Conservation (phyloP, 2,329 filamentous ascomycete species). For the Zymoseptoria crescenta region DNA sequence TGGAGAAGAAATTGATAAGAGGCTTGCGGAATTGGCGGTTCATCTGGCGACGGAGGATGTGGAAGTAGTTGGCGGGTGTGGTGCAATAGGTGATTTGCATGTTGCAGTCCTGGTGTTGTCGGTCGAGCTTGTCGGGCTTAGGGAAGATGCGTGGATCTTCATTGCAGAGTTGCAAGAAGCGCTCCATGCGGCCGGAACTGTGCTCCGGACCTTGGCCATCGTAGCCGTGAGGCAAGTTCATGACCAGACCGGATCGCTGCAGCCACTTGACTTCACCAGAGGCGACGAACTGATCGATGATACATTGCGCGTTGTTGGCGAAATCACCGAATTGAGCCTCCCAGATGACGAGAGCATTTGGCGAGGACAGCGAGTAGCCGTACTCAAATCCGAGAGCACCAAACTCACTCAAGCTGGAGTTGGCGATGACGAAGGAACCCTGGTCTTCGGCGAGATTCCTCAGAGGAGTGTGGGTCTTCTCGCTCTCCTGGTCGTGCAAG, state of each 20-base stretch:
- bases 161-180: slow-evolving; percentile 94
- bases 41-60: slow-evolving; percentile 93
- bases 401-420: slow-evolving; percentile 77
- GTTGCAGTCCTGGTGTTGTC: slow-evolving; percentile 99
- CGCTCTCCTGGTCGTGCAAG: slow-evolving; percentile 93
- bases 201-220: slow-evolving; percentile 98
- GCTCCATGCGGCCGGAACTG: slow-evolving; percentile 93
- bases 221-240: slow-evolving; percentile 95
- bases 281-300: slow-evolving; percentile 97
- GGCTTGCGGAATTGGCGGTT: slow-evolving; percentile 99
- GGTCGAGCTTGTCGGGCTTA: slow-evolving; percentile 75
- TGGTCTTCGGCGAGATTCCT: slow-evolving; percentile 85
- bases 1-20: slow-evolving; percentile 96
- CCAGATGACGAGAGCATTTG: slow-evolving; percentile 97
- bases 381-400: slow-evolving; percentile 91
- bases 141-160: slow-evolving; percentile 95
- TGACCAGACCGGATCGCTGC: slow-evolving; percentile 90
- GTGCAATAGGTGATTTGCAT: slow-evolving; percentile 98
- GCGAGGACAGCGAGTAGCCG: slow-evolving; percentile 93
- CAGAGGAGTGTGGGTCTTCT: slow-evolving; percentile 86
- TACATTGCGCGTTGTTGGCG: slow-evolving; percentile 97
- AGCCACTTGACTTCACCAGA: slow-evolving; percentile 98
- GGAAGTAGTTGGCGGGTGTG: slow-evolving; percentile 92
- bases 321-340: slow-evolving; percentile 99
- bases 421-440: slow-evolving; percentile 91